Base-by-base conservation (phyloP, 2,329 filamentous ascomycete genomes). In the Diaporthe sp. region DNA sequence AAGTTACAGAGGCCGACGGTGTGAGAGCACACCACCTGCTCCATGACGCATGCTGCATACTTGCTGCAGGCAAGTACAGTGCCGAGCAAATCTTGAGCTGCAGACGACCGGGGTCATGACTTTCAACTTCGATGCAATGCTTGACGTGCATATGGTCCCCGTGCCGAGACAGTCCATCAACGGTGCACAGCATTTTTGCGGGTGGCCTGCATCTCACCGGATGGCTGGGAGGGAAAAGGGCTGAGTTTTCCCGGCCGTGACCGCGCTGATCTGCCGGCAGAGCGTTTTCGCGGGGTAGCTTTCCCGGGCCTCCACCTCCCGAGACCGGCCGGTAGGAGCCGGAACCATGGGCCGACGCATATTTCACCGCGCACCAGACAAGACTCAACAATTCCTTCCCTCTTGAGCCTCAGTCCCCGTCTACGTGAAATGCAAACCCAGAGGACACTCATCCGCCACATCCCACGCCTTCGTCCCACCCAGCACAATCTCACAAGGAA, bases 211-310 rank as follows among this genome's bases (percentile, higher is more conserved):
- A 22, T 65, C 42, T 12, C 7, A 25, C 61, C 58, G 37, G 61
- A n/a, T 37, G 44, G 61, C 28, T 46, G 19, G 61, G 44, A 25
- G 28, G 22, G 46, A 53, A 37, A 55, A 49, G 39, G 53, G 39
- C 19, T 12, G n/a, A n/a, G 61, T 49, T 58, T 51, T 58, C 72
- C 72, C 61, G 72, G 49, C 42, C 62, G 13, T 37, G 55, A 12
- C 72, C 72, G 72, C 68, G 62, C 25, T 61, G 51, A 75, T 65
- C 19, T 75, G 73, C 73, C 73, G 73, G 73, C 42, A 49, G n/a
- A 75, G 68, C 57, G 49, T 75, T 67, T 75, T 68, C 58, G 58
- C 74, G 68, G 68, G 70, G 74, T 62, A 65, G 37, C 37, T 28
- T 49, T 19, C 57, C 68, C 46, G 68, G 55, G 39, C 57, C 22